Evolutionary conservation across 2,329 filamentous ascomycete genomes (phyloP), one percentile per base, ranked within the genome.

Genomic region (Penicillium sp.): DNA sequence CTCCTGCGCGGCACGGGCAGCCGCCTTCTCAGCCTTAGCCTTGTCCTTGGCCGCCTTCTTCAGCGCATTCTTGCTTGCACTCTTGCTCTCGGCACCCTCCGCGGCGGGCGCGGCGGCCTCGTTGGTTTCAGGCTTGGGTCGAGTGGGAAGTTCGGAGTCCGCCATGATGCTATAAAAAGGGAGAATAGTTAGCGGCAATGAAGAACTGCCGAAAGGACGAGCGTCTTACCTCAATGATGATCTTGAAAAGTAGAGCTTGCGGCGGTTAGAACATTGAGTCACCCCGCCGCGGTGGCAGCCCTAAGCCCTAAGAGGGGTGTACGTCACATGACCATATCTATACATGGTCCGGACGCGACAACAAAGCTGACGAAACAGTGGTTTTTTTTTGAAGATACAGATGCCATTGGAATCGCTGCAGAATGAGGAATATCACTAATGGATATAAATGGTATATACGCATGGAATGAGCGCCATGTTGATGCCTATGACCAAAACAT

Each of bases 1-100:
- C 60, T 86, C 84, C 59, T 85, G 83, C 54, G 87, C 85, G n/a
- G 83, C 84, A 36, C 67, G 81, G 71, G 63, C 79, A 63, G 58
- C 76, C 30, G 85, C 85, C 69, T 94, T 94, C 62, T 81, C 77
- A 9, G 85, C 86, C 69, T 94, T 90, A 65, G 91, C 90, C 72
- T 89, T 89, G 18, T 90, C 87, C 72, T 94, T 94, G 56, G 86
- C 84, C 31, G 86, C 83, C 74, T 94, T 94, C 74, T 94, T 94
- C 50, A 84, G 71, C 11, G 82, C 87, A 68, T 83, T 90, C 72
- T 94, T 90, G 46, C 84, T 87, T 28, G 60, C 48, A 48, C 43
- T 55, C 54, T 63, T 63, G n/a, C n/a, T n/a, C 38, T 47, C 57
- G 33, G 51, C 59, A 35, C 65, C 70, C 47, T 67, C 69, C 32